phyloP scores from a whole-genome alignment of 2,329 filamentous ascomycete genomes.

The Teratosphaeria epicoccoides region DNA sequence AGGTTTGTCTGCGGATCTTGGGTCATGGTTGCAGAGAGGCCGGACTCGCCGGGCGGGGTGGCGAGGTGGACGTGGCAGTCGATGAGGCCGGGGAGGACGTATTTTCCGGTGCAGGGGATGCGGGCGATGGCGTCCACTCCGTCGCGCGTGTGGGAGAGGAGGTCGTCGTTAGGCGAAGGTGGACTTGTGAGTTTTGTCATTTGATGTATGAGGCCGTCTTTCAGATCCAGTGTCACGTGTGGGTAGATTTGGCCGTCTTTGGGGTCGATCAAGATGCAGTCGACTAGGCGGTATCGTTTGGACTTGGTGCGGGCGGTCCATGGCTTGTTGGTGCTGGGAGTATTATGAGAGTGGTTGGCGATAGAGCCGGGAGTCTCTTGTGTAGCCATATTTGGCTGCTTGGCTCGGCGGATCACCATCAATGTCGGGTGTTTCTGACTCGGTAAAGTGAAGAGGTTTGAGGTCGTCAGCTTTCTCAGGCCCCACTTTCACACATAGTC shows the following conservation, averaged over 20 bases:
- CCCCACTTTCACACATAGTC: background rate
- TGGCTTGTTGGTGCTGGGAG: constrained; percentile 5
- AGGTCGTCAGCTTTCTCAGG: background rate
- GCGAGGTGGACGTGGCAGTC: constrained; percentile 42
- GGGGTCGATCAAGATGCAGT: constrained; percentile 15
- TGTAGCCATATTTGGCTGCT: background rate
- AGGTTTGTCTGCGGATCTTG: constrained; percentile 30
- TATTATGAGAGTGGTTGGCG: background rate
- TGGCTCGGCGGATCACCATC: background rate
- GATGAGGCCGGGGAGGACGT: constrained; percentile 41
- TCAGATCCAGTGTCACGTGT: constrained; percentile 23
- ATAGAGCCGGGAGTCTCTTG: background rate
- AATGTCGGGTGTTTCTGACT: background rate
- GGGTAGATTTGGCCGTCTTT: constrained; percentile 23
- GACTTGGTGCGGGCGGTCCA: constrained; percentile 4
- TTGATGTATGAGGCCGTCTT: constrained; percentile 18
- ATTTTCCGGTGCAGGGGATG: constrained; percentile 36
- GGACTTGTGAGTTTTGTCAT: constrained; percentile 20
- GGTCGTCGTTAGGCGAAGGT: constrained; percentile 19
- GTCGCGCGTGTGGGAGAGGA: constrained; percentile 18
- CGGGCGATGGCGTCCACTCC: constrained; percentile 14
- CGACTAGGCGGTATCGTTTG: constrained; percentile 10
- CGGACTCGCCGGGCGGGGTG: constrained; percentile 34
- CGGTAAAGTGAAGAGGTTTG: background rate
- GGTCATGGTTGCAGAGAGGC: constrained; percentile 27